phyloP scores from a whole-genome alignment of 2,329 filamentous ascomycete species.

The Pyrenophora teres region DNA sequence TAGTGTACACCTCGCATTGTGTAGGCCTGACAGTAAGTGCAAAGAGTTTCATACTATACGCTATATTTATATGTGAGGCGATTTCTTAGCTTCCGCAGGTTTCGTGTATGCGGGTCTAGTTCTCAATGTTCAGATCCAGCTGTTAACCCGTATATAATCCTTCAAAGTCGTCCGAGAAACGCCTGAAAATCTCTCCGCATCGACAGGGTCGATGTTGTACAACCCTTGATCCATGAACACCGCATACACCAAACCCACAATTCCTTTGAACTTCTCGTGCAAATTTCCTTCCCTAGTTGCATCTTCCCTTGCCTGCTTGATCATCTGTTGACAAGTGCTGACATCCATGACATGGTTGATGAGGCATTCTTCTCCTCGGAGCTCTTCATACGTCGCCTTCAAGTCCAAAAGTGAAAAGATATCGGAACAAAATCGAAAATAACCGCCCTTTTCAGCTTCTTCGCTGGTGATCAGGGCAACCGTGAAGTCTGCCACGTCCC shows the following conservation, averaged over 20 bases:
- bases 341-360: conserved; percentile 2
- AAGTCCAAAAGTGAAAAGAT: conserved; percentile 1
- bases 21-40: not conserved
- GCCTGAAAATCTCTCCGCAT: not conserved
- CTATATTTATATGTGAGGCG: not conserved
- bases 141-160: not conserved
- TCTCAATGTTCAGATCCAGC: not conserved
- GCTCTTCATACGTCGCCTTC: conserved; percentile 1
- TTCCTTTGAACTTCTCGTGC: conserved; percentile 1
- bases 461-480: conserved; percentile 1
- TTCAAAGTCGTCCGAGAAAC: conserved; percentile 1
- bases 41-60: not conserved
- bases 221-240: not conserved
- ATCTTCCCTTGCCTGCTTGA: conserved; percentile 1
- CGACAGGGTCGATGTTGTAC: conserved; percentile 2
- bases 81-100: not conserved
- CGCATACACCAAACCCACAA: conserved; percentile 1
- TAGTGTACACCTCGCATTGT: too few relatives aligned
- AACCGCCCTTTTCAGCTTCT: conserved; percentile 2
- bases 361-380: not conserved
- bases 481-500: not conserved
- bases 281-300: not conserved
- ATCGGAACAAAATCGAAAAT: conserved; percentile 5
- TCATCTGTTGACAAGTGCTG: conserved; percentile 1
- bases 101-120: not conserved